Evolutionary conservation across 2,329 filamentous ascomycete genomes (phyloP), one percentile per base, ranked within the genome.

Genomic region (Aspergillus puulaauensis): DNA sequence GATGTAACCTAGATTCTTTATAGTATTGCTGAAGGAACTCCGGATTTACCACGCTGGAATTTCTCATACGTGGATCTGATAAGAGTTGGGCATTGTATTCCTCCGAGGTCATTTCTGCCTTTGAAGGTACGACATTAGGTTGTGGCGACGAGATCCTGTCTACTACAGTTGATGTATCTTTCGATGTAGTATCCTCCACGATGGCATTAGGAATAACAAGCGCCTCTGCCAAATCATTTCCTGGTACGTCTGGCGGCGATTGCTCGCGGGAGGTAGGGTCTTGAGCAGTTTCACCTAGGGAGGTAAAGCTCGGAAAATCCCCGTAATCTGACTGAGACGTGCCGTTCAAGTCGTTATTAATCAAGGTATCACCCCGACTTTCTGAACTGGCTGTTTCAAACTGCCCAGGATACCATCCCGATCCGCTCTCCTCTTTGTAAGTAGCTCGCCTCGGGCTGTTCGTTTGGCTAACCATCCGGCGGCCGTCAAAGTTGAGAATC

Each of bases 1-100:
- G 95, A 73, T 99, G 96, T 19, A 99, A 81, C 23, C 95, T 88
- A 60, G 93, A 98, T 75, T 98, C 93, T 4, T 91, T 90, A 70
- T 98, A 99, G 70, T 91, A 99, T 61, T 98, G 93, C 62, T 93
- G 90, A 1, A 99, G 80, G 60, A 99, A 99, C 37, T 95, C 88
- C 0, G 96, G 95, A 64, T 99, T 96, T 8, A 92, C 90, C 1
- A 92, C 92, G 1, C 93, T 96, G 0, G 92, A 92, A 68, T 96
- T 95, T 58, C 91, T 86, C 66, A 96, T 86, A 35, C 87, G 87
- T 2, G 95, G 92, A 68, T 98, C 92, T 2, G 89, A 85, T 3
- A 99, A 81, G 1, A 98, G 81, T 58, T 89, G 80, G 9, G 90
- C 90, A 69, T 98, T 99, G 73, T 98, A 92, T 70, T 97, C 90